phyloP scores from a whole-genome alignment of 768 basidiomycete genomes.

The Clavulina sp. region DNA sequence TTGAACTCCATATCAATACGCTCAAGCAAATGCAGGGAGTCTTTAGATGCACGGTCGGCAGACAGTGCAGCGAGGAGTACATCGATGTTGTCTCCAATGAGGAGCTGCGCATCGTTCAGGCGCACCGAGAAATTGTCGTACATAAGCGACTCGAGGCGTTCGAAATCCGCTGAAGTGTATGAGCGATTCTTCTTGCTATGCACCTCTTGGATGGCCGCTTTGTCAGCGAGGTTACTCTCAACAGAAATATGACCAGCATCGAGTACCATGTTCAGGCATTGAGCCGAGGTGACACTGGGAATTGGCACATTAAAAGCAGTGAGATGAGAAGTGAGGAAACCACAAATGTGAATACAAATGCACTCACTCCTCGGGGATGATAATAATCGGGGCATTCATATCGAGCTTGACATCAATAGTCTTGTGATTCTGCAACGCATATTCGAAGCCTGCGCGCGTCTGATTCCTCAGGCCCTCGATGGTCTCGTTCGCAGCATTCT shows the following conservation, averaged over 20 bases:
- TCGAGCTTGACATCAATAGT: constrained; percentile 94
- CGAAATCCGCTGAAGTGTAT: constrained; percentile 78
- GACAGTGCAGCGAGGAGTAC: constrained; percentile 67
- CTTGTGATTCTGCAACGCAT: constrained; percentile 83
- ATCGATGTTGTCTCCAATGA: constrained; percentile 71
- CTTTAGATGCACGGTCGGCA: constrained; percentile 28
- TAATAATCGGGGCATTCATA: constrained; percentile 91
- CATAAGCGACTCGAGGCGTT: constrained; percentile 76
- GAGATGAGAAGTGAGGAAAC: not conserved
- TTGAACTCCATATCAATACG: constrained; percentile 78
- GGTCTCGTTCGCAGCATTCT: constrained; percentile 86
- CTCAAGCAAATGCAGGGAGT: constrained; percentile 71
- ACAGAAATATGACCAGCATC: constrained; percentile 96
- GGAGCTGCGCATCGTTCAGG: constrained; percentile 81
- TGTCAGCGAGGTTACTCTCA: constrained; percentile 75
- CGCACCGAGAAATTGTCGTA: constrained; percentile 79
- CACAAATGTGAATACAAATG: not conserved
- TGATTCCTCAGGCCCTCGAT: constrained; percentile 87
- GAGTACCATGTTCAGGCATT: constrained; percentile 74
- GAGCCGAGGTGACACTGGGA: constrained; percentile 49
- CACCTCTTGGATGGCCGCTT: constrained; percentile 58
- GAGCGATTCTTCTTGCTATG: constrained; percentile 67
- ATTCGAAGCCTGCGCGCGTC: constrained; percentile 84
- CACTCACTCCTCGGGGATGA: constrained; percentile 80
- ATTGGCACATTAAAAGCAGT: not conserved